A percentile compares a stretch with the other conserved stretches of the same genome.
Evolutionary conservation across 768 basidiomycete species (phyloP).

Genomic region (Dioszegia aurantiaca): DNA sequence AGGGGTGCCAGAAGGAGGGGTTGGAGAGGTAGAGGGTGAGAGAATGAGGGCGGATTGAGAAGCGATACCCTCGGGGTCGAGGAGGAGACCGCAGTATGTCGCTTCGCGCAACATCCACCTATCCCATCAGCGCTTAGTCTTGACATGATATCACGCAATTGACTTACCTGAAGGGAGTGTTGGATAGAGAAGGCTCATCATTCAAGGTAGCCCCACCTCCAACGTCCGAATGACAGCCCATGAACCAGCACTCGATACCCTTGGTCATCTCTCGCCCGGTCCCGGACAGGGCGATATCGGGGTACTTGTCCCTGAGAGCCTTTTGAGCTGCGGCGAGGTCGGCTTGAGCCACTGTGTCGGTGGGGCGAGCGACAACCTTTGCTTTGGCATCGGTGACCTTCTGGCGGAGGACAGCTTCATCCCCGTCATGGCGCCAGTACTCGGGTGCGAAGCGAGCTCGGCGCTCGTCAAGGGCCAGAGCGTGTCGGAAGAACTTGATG

Average conservation of each 20-base stretch:
- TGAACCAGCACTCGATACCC: conserved; percentile 27
- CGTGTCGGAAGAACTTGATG: conserved; percentile 43
- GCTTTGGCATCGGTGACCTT: too few relatives aligned
- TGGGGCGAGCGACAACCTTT: too few relatives aligned
- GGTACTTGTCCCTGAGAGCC: conserved; percentile 2
- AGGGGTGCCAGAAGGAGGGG: too few relatives aligned
- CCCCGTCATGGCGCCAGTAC: conserved; percentile 20
- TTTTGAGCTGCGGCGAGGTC: not conserved
- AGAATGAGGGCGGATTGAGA: conserved; percentile 12
- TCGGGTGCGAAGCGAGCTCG: conserved; percentile 41
- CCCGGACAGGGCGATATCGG: too few relatives aligned
- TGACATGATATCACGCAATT: too few relatives aligned
- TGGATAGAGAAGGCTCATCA: conserved; percentile 15
- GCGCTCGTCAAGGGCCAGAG: conserved; percentile 44
- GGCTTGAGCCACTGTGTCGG: not conserved
- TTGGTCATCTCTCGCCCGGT: conserved; percentile 1
- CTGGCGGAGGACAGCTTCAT: not conserved
- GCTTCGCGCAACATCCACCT: conserved; percentile 25
- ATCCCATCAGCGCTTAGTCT: not conserved
- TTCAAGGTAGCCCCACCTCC: conserved; percentile 26
- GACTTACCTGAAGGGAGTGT: conserved; percentile 29
- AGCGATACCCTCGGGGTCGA: conserved; percentile 23
- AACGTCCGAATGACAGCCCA: conserved; percentile 30
- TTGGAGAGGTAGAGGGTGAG: not conserved
- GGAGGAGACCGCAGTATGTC: conserved; percentile 21